Percentiles rank a stretch among this genome's conserved stretches.
Evolutionary conservation across 78 protist species (phyloP).

Genomic region (Cyanophora paradoxa): DNA sequence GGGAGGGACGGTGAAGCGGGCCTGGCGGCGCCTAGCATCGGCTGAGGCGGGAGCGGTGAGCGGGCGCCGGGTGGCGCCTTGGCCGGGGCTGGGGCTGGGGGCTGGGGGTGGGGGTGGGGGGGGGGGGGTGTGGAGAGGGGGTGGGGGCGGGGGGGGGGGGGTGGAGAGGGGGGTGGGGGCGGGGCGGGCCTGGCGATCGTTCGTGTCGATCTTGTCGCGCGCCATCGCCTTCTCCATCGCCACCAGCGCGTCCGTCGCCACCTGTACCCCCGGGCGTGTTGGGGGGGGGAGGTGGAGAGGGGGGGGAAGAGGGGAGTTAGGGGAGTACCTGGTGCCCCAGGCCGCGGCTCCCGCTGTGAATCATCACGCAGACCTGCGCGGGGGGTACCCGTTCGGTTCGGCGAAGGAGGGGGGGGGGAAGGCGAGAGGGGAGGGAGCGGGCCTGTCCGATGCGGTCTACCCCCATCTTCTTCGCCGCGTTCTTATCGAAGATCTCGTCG

Average conservation of each 20-base stretch:
- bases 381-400: background rate
- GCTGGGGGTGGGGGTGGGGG: too few species aligned
- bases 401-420: background rate
- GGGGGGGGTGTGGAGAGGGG: background rate
- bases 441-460: constrained; percentile 35
- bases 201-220: constrained; percentile 61
- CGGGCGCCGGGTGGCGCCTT: too few species aligned
- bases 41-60: too few species aligned
- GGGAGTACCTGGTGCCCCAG: constrained; percentile 83
- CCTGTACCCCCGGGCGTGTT: constrained; percentile 33
- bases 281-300: too few species aligned
- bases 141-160: background rate
- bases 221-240: constrained; percentile 81
- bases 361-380: constrained; percentile 76
- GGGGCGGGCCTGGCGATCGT: constrained; percentile 45
- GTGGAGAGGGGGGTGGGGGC: background rate
- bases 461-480: constrained; percentile 85
- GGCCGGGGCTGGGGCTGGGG: too few species aligned
- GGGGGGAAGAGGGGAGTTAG: too few species aligned
- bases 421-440: background rate
- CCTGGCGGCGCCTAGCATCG: too few species aligned
- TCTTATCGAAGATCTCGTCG: constrained; percentile 79
- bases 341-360: constrained; percentile 88
- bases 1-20: too few species aligned
- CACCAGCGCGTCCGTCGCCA: constrained; percentile 87